Conservation (phyloP, 176 grass and related monocot species). For the Oryza glumipatula region DNA sequence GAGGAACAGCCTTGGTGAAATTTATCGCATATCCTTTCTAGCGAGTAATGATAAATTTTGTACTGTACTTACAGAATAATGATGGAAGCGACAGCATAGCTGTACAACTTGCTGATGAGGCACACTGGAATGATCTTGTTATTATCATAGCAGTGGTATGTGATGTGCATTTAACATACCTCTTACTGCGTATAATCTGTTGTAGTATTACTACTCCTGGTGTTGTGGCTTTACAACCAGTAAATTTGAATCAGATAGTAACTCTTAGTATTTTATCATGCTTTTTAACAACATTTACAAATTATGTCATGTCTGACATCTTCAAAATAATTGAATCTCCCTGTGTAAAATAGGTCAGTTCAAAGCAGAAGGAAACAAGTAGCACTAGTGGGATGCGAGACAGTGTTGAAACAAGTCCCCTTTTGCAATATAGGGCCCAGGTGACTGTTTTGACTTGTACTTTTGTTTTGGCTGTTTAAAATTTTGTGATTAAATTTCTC, state of each 20-base stretch:
- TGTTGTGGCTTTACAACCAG: neutral
- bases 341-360: conserved; percentile 69
- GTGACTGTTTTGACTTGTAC: conserved; percentile 37
- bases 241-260: neutral
- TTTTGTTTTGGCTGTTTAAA: neutral
- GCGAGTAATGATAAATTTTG: conserved; percentile 22
- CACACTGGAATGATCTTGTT: conserved; percentile 91
- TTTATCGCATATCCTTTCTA: neutral
- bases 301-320: neutral
- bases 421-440: conserved; percentile 82
- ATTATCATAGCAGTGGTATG: conserved; percentile 97
- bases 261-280: conserved; percentile 8
- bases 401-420: conserved; percentile 76
- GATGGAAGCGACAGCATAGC: conserved; percentile 81
- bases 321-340: neutral
- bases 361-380: conserved; percentile 97
- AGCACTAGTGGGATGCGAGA: conserved; percentile 88
- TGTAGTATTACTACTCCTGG: neutral
- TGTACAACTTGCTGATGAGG: conserved; percentile 76
- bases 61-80: conserved; percentile 57
- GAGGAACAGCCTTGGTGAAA: conserved; percentile 22
- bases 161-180: conserved; percentile 22
- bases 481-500: neutral
- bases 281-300: neutral
- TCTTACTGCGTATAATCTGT: neutral